Percentiles rank a stretch among this genome's conserved stretches.
Evolutionary conservation across 768 basidiomycete genomes (phyloP).

Genomic region (Tricholoma terreum): DNA sequence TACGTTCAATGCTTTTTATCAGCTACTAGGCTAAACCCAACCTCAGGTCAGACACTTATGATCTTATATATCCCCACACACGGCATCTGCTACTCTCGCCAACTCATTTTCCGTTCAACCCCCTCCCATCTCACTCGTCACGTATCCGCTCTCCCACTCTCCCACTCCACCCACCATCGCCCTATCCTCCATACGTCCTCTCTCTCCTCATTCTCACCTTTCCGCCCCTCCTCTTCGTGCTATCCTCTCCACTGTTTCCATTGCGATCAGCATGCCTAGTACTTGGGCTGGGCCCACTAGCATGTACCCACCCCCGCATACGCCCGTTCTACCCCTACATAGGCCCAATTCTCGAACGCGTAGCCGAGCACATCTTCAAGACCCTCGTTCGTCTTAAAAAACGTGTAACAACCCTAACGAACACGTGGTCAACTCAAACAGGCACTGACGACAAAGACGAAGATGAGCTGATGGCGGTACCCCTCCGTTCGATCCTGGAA

Average conservation of each 20-base stretch:
- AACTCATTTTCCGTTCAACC: conserved; percentile 36
- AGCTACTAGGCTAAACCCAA: not conserved
- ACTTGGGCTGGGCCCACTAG: conserved; percentile 14
- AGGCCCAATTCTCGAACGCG: not conserved
- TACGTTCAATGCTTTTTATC: conserved; percentile 35
- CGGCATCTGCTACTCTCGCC: conserved; percentile 49
- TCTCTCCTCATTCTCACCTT: conserved; percentile 45
- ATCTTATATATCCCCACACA: conserved; percentile 48
- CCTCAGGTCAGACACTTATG: conserved; percentile 59
- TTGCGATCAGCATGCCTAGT: conserved; percentile 47
- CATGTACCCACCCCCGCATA: conserved; percentile 12
- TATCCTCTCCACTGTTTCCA: conserved; percentile 47
- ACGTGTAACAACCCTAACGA: not conserved
- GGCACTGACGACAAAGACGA: not conserved
- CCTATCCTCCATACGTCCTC: conserved; percentile 54
- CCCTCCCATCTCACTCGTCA: conserved; percentile 32
- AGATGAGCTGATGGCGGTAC: not conserved
- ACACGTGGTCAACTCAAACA: not conserved
- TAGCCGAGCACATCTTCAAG: not conserved
- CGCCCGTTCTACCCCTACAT: conserved; percentile 7
- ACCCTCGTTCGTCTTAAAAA: not conserved
- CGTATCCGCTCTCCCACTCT: conserved; percentile 21
- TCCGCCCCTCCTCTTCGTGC: conserved; percentile 46
- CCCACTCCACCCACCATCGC: conserved; percentile 30
- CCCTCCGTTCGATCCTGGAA: conserved; percentile 26